Percentiles rank a stretch among this genome's conserved stretches.
These are phyloP conservation scores for Sapria himalayana DNA, from an alignment of 345 rosid species.

Conservation along the genomic window DNA sequence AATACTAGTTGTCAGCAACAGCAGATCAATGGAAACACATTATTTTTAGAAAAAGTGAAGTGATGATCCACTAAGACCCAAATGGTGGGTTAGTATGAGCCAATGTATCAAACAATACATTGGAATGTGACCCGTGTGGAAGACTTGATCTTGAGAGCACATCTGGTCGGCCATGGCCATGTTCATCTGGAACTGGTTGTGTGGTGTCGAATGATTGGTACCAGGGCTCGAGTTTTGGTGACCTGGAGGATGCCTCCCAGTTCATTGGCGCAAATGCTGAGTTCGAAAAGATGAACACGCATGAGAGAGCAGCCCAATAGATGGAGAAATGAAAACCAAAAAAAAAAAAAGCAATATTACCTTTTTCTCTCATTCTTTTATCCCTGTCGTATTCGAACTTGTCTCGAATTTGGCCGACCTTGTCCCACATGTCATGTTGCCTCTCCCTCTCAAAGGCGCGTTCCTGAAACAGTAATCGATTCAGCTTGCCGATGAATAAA, in stretches of 20 bases:
- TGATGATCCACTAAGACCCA: too few species aligned
- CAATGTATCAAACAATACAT: too few species aligned
- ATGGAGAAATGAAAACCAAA: background rate
- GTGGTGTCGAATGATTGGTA: constrained; percentile 39
- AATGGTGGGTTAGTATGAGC: too few species aligned
- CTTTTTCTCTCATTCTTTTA: constrained; percentile 63
- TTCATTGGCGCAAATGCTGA: constrained; percentile 82
- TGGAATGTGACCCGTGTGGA: too few species aligned
- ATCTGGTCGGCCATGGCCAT: too few species aligned
- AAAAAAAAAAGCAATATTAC: constrained; percentile 11
- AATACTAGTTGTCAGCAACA: too few species aligned
- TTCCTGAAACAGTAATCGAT: constrained; percentile 18
- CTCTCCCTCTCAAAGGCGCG: constrained; percentile 28
- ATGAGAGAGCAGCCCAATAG: constrained; percentile 6
- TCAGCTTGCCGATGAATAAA: too few species aligned
- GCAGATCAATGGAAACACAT: too few species aligned
- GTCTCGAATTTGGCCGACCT: constrained; percentile 45
- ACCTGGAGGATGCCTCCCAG: constrained; percentile 13
- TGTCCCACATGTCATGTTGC: constrained; percentile 40
- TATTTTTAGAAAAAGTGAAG: too few species aligned
- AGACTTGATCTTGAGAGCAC: too few species aligned
- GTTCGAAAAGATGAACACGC: constrained; percentile 5
- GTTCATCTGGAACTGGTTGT: too few species aligned
- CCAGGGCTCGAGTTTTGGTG: constrained; percentile 11
- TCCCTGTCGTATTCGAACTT: constrained; percentile 73